phyloP scores from a whole-genome alignment of 306 rosid genomes.

The Trichosanthes cucumerina region DNA sequence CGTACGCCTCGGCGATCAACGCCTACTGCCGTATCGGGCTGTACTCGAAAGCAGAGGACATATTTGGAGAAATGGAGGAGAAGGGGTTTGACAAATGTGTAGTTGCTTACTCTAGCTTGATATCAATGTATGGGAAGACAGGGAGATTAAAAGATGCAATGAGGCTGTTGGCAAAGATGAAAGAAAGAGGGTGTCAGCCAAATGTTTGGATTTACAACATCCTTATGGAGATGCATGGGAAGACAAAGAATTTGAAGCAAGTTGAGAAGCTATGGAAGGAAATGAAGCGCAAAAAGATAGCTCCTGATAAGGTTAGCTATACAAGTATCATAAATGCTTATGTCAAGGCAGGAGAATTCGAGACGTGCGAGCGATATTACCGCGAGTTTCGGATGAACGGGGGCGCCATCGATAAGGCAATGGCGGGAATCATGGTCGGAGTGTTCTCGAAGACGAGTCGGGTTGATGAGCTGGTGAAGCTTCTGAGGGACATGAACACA shows the following conservation, averaged over 20 bases:
- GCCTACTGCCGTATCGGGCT: conserved; percentile 48
- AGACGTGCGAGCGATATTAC: conserved; percentile 30
- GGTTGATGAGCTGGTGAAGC: conserved; percentile 51
- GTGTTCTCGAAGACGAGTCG: conserved; percentile 41
- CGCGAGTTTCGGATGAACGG: conserved; percentile 49
- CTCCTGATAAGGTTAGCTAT: conserved; percentile 60
- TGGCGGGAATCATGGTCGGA: conserved; percentile 70
- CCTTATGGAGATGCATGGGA: conserved; percentile 71
- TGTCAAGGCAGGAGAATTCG: conserved; percentile 40
- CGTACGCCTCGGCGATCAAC: conserved; percentile 50
- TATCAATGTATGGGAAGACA: conserved; percentile 63
- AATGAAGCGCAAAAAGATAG: conserved; percentile 56
- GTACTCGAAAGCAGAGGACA: conserved; percentile 36
- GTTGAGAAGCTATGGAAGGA: conserved; percentile 65
- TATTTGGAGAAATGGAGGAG: conserved; percentile 44
- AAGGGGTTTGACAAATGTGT: conserved; percentile 61
- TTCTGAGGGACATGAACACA: conserved; percentile 49
- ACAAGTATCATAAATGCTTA: conserved; percentile 54
- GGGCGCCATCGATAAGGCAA: conserved; percentile 48
- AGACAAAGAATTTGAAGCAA: conserved; percentile 43
- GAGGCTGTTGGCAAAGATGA: conserved; percentile 63
- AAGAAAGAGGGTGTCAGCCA: conserved; percentile 62
- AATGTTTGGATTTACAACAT: conserved; percentile 74
- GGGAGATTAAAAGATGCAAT: conserved; percentile 42
- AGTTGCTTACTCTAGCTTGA: conserved; percentile 64